Base-by-base conservation (phyloP, 768 basidiomycete species). In the Boletus rufocinnamomeus region DNA sequence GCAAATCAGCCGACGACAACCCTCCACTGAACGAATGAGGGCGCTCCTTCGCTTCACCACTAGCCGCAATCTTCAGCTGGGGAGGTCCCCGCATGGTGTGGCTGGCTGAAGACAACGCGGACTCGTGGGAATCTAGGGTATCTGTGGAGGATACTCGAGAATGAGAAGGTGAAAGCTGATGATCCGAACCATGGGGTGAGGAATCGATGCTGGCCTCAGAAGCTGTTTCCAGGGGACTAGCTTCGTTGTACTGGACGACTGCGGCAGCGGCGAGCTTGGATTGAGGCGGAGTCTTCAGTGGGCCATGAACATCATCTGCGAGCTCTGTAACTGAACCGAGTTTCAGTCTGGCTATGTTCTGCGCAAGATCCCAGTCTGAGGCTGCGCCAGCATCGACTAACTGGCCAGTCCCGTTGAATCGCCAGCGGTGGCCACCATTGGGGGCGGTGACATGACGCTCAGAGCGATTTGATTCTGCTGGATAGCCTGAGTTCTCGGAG, bases 91-190 rank as follows among this genome's bases (percentile, higher is more conserved):
- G 78, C 65, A 88, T 74, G 32, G 82, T 81, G 69, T 85, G 84
- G 65, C 83, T 83, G 46, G 76, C 77, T 49, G 76, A 76, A 54
- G 83, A 84, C 53, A 77, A 68, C 19, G 65, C 74, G 51, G 85
- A 85, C 56, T 81, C 82, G 59, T 83, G 87, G 56, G 84, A 83
- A 50, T 80, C 77, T 30, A 85, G 81, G 34, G 86, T 87, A 74
- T 91, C 90, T 61, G 87, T 85, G n/a, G 91, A 91, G 28, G 89
- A 91, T 52, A 87, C 91, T 54, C 90, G 85, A 61, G 90, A 91
- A 73, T 91, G 90, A 61, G 87, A 85, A 30, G 83, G 79, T 53
- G 75, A 80, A 65, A 85, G 84, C 59, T 82, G 81, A 72, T 87
- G 85, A 63, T 89, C 87, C 60, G 85, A 81, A 45, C 81, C 74